A percentile compares a stretch with the other conserved stretches of the same genome.
Conservation (phyloP, 1,139 yeast genomes). For the Yarrowia galli region DNA sequence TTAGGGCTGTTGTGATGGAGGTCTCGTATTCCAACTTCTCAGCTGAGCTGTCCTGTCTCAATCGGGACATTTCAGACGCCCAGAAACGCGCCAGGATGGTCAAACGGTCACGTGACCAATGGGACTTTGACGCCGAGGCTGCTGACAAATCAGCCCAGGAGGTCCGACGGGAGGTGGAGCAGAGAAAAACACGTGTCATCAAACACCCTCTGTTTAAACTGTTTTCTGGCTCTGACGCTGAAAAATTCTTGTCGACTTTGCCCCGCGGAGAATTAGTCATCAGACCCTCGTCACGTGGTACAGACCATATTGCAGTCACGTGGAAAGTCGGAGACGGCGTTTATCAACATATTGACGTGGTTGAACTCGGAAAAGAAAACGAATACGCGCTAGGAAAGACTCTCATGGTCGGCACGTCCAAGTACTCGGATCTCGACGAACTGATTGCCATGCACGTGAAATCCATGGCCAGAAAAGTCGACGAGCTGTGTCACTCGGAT, state of each 20-base stretch:
- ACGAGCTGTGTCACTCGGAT: slow-evolving; percentile 84
- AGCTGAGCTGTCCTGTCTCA: slow-evolving; percentile 75
- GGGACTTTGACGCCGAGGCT: slow-evolving; percentile 84
- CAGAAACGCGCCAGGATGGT: slow-evolving; percentile 52
- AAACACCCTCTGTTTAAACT: slow-evolving; percentile 92
- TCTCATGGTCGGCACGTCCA: slow-evolving; percentile 69
- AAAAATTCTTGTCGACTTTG: slow-evolving; percentile 87
- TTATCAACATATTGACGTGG: slow-evolving; percentile 89
- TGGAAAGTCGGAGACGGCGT: slow-evolving; percentile 94
- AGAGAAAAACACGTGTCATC: slow-evolving; percentile 73
- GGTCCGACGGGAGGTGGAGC: slow-evolving; percentile 57
- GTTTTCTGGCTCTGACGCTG: slow-evolving; percentile 87
- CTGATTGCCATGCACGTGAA: slow-evolving; percentile 87
- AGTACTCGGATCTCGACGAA: slow-evolving; percentile 89
- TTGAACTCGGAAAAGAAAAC: slow-evolving; percentile 71
- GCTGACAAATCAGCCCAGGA: slow-evolving; percentile 64
- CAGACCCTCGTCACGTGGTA: slow-evolving; percentile 92
- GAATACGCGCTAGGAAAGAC: slow-evolving; percentile 69
- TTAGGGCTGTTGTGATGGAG: slow-evolving; percentile 77
- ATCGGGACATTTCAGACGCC: slow-evolving; percentile 70
- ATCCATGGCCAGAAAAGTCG: slow-evolving; percentile 82
- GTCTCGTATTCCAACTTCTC: slow-evolving; percentile 75
- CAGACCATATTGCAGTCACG: slow-evolving; percentile 86
- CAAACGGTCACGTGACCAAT: slow-evolving; percentile 66
- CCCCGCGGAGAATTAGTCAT: slow-evolving; percentile 92